Evolutionary conservation across 805 yeast species (phyloP), one percentile per base, ranked within the genome.

Genomic region (Pichia phayaonensis): DNA sequence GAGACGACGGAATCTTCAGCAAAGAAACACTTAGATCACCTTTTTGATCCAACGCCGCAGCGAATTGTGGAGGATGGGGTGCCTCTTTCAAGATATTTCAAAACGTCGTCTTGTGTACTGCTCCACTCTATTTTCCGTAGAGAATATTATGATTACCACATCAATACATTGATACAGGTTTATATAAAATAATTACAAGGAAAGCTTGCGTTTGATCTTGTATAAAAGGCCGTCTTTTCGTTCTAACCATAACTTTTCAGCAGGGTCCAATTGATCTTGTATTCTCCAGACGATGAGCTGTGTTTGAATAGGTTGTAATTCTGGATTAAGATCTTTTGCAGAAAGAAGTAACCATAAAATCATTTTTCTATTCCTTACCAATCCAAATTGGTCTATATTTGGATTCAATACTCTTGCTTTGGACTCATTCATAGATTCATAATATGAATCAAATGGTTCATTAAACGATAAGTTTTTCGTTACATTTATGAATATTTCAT

Each of bases 341-440:
- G 96, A 83, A 26, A 90, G 62, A 26, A 90, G 62, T 56, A 76
- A 75, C 88, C 96, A 90, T 27, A 90, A 72, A 0, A 87, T 79
- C 1, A 90, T 80, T 61, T 89, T 89, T 49, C 97, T 74, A 47
- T 67, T 67, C 51, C 95, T 71, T 2, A 85, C 78, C 21, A 79
- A 63, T 0, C 92, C 83, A 38, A 75, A 62, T 0, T 72, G 69
- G 5, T 71, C 67, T 47, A 73, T 61, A 34, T 71, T 66, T 6
- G 79, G 56, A 34, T 71, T 65, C 5, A 76, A 54, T 47, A 75
- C 71, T 45, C 43, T 42, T 13, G 58, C 51, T 46, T 61, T 64
- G 36, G 48, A 41, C 1, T 62, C 61, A 60, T 72, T 72, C 49
- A 62, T 56, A 58, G 71, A 68, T 29, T 70, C 76, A 18, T 62